Evolutionary conservation across 331 rosid genomes (phyloP).

Genomic region (Phaseolus coccineus): DNA sequence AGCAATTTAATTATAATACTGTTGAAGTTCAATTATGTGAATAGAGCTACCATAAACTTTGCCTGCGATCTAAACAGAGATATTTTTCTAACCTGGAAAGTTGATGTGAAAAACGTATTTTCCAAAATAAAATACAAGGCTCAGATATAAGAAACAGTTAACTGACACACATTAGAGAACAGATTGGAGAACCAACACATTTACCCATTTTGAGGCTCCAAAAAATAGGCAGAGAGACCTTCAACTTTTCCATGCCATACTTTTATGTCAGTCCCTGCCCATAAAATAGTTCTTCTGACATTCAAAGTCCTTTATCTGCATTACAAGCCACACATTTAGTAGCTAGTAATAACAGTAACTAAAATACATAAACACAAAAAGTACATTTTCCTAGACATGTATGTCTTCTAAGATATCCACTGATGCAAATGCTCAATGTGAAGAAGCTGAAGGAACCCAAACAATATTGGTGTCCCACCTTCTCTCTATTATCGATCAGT

Average conservation of each 20-base stretch:
- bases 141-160: conserved; percentile 2
- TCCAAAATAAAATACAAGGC: background rate
- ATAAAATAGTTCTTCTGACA: conserved; percentile 58
- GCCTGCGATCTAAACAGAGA: conserved; percentile 27
- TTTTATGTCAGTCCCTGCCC: conserved; percentile 93
- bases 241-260: conserved; percentile 93
- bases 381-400: conserved; percentile 31
- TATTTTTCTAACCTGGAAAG: conserved; percentile 32
- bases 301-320: conserved; percentile 78
- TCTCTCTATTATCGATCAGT: background rate
- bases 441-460: conserved; percentile 28
- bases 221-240: conserved; percentile 81
- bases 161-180: conserved; percentile 17
- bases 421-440: conserved; percentile 21
- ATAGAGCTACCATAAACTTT: background rate
- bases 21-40: conserved; percentile 13
- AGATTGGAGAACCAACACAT: conserved; percentile 35
- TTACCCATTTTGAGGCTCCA: conserved; percentile 95
- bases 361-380: conserved; percentile 24
- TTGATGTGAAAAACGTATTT: conserved; percentile 4
- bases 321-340: conserved; percentile 39
- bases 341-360: conserved; percentile 27
- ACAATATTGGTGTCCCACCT: background rate
- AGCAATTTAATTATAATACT: conserved; percentile 13
- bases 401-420: conserved; percentile 32